Base-by-base conservation (phyloP, 1,284 basidiomycete species). In the Volvariella surrecta region DNA sequence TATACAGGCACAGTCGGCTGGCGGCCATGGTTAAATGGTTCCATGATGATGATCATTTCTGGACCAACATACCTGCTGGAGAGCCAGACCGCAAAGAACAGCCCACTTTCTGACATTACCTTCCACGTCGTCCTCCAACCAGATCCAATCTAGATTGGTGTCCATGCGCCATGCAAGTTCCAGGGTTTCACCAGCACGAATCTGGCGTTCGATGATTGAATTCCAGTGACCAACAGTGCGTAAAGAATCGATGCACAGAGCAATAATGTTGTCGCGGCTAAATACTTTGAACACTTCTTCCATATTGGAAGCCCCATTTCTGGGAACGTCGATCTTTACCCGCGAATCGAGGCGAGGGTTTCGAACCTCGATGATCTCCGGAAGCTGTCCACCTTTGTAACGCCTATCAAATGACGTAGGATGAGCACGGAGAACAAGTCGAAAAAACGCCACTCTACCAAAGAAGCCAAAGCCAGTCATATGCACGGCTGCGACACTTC, bases 391-490 rank as follows among this genome's bases (percentile, higher is more conserved):
- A 1, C 72, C 74, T 34, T 87, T 66, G 47, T 76, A 68, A 37
- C 71, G 71, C 85, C 87, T 91, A 48, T 39, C 20, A 39, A 28
- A 34, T 24, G 30, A 17, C 16, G 16, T 41, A 43, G 19, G 4
- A 39, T n/a, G 39, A 38, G 16, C 45, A 8, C 47, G 30, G 22
- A 31, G 17, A 39, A 13, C 32, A 32, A 13, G 42, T 4, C 13
- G 32, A 41, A 32, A 17, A 16, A 40, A 35, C 24, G 24, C 24
- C 24, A 28, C 24, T 67, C 42, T 49, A 82, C 84, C 87, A 87
- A 38, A 92, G 61, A 46, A 77, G 72, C 89, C 89, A 92, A 37
- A 79, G 65, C 90, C 89, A 93, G 58, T 93, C 89, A 20, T 73
- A 67, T 1, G 82, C 82, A 41, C 85, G 68, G 10, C 82, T 77